Percentiles rank a stretch among this genome's conserved stretches.
Conservation (phyloP, 306 rosid species). For the Acacia acuminata region DNA sequence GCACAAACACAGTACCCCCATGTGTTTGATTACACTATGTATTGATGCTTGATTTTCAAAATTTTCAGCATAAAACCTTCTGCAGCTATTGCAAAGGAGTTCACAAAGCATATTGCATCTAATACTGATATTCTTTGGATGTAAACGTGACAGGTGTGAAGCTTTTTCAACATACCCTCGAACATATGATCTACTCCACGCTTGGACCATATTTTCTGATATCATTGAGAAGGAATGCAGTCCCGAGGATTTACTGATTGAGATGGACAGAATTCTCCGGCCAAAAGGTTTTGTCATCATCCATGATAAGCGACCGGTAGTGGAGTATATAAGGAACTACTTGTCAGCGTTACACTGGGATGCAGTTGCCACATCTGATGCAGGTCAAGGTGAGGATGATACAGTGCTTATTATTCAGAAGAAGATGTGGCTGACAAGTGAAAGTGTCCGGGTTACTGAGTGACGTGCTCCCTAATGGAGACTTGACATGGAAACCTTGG, state of each 20-base stretch:
- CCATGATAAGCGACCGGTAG: slow-evolving; percentile 60
- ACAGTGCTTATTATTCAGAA: slow-evolving; percentile 71
- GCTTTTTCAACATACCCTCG: slow-evolving; percentile 94
- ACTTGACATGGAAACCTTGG: slow-evolving; percentile 23
- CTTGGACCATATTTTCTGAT: slow-evolving; percentile 80
- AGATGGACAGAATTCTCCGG: slow-evolving; percentile 86
- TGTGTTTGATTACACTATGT: neutral
- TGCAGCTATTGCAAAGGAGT: neutral
- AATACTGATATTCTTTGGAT: slow-evolving; percentile 32
- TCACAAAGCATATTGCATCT: neutral
- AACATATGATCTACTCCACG: slow-evolving; percentile 85
- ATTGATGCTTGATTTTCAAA: neutral
- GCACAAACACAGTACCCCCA: neutral
- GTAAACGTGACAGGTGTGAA: slow-evolving; percentile 68
- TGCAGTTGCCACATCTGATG: slow-evolving; percentile 50
- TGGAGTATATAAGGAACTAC: slow-evolving; percentile 63
- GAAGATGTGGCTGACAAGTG: slow-evolving; percentile 84
- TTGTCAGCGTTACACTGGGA: slow-evolving; percentile 86
- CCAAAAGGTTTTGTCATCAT: slow-evolving; percentile 85
- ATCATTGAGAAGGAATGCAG: slow-evolving; percentile 78
- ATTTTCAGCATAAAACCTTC: neutral
- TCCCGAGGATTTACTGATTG: slow-evolving; percentile 76
- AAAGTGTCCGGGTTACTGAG: slow-evolving; percentile 61
- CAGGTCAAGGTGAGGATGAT: slow-evolving; percentile 50
- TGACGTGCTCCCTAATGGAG: slow-evolving; percentile 28